Evolutionary conservation across 176 grass and related monocot species (phyloP).

Genomic region (Oryza nivara): DNA sequence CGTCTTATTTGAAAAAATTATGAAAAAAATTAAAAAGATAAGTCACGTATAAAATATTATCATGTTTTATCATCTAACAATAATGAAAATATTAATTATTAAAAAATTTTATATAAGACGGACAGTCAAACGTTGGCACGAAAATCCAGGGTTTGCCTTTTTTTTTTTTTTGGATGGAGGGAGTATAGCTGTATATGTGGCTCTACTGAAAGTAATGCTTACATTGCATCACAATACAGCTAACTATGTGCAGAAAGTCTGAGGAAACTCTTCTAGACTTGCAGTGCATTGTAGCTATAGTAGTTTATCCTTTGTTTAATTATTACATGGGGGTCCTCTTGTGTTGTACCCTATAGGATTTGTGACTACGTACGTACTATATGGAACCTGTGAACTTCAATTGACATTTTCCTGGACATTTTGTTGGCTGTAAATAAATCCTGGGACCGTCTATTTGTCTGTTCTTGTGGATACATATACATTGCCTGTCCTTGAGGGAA

Average conservation of each 20-base stretch:
- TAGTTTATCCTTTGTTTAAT: background rate
- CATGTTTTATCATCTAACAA: too few relatives aligned
- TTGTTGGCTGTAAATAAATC: slow-evolving; percentile 26
- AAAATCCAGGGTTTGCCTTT: too few relatives aligned
- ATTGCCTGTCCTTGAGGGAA: background rate
- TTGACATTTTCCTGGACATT: background rate
- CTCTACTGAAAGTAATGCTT: background rate
- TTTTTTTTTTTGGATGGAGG: too few relatives aligned
- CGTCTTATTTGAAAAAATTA: too few relatives aligned
- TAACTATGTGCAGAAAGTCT: background rate
- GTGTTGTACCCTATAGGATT: background rate
- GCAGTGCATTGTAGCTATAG: background rate
- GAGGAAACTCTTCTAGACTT: background rate
- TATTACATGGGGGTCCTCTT: background rate
- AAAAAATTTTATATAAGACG: too few relatives aligned
- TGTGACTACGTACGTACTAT: background rate
- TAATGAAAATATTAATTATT: too few relatives aligned
- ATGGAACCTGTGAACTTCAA: slow-evolving; percentile 6
- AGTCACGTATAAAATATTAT: too few relatives aligned
- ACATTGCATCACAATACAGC: background rate
- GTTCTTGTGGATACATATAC: background rate
- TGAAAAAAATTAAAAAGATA: too few relatives aligned
- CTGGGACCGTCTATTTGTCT: slow-evolving; percentile 36
- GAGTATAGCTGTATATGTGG: background rate
- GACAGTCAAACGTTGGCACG: too few relatives aligned